These are phyloP conservation scores for Closterium sp. DNA, from an alignment of 139 green algal species.

Conservation along the genomic window DNA sequence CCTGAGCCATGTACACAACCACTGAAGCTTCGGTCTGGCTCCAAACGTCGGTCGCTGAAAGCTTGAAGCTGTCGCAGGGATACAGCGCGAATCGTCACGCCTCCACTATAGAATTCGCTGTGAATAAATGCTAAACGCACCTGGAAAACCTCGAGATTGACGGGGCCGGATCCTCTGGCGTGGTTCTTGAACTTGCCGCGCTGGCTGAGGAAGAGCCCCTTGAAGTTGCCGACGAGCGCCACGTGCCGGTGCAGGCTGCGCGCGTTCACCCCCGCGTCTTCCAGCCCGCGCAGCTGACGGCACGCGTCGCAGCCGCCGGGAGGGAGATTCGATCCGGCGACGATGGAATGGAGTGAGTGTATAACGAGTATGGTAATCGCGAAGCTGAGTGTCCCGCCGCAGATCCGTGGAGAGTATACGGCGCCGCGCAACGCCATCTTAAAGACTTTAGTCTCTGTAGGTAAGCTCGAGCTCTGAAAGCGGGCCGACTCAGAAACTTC, in stretches of 20 bases:
- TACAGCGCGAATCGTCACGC: too few species aligned
- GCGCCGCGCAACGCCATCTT: too few species aligned
- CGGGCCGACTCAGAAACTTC: too few species aligned
- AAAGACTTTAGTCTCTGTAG: too few species aligned
- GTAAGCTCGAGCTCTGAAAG: too few species aligned
- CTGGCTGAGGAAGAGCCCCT: neutral
- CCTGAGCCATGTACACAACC: too few species aligned
- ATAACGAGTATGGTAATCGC: neutral
- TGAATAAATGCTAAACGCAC: too few species aligned
- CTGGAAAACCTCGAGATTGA: neutral
- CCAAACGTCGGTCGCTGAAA: too few species aligned
- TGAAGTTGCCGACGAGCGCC: neutral
- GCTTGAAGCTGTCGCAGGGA: too few species aligned
- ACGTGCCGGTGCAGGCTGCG: neutral
- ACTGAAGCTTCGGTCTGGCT: too few species aligned
- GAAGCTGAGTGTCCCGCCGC: neutral
- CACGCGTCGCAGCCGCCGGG: neutral
- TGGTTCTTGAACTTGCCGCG: neutral
- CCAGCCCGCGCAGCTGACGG: neutral
- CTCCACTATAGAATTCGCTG: too few species aligned
- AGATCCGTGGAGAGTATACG: neutral
- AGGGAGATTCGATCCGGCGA: neutral
- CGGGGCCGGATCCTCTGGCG: neutral
- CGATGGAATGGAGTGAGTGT: neutral
- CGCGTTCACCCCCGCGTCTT: neutral